phyloP scores from a whole-genome alignment of 495 filamentous ascomycete genomes.

The Penicillium antarcticum region DNA sequence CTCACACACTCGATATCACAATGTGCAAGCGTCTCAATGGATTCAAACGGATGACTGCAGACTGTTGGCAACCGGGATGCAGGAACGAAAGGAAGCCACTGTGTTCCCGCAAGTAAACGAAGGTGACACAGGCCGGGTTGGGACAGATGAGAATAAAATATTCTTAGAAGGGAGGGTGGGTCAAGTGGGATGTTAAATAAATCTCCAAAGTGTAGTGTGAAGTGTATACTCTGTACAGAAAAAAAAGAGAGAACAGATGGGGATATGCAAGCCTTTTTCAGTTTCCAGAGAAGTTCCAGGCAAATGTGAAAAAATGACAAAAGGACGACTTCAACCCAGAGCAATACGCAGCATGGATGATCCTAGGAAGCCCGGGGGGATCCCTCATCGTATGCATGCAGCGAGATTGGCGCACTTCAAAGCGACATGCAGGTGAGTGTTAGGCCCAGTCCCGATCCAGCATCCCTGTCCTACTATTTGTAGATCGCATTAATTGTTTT shows the following conservation, averaged over 20 bases:
- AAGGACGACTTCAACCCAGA: constrained; percentile 6
- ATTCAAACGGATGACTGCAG: constrained; percentile 17
- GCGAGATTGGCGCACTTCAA: constrained; percentile 11
- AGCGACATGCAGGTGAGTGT: constrained; percentile 8
- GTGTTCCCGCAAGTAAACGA: constrained; percentile 5
- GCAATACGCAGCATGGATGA: constrained; percentile 31
- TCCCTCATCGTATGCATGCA: constrained; percentile 15
- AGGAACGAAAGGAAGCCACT: constrained; percentile 18
- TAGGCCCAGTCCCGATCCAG: constrained; percentile 7
- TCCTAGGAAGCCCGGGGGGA: constrained; percentile 25
- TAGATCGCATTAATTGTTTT: constrained; percentile 9
- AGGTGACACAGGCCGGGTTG: constrained; percentile 19
- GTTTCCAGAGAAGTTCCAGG: constrained; percentile 2
- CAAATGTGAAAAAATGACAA: constrained; percentile 8
- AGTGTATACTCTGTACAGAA: constrained; percentile 4
- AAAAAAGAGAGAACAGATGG: constrained; percentile 10
- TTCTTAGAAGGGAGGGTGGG: constrained; percentile 10
- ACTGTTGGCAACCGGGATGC: constrained; percentile 22
- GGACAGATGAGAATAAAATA: constrained; percentile 24
- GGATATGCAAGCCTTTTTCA: constrained; percentile 17
- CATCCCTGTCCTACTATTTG: constrained; percentile 18
- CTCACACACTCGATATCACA: constrained; percentile 9
- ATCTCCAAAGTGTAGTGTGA: neutral
- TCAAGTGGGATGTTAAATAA: constrained; percentile 11
- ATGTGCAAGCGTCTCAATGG: constrained; percentile 5